phyloP scores from a whole-genome alignment of 345 rosid genomes.

The Hibiscus syriacus region DNA sequence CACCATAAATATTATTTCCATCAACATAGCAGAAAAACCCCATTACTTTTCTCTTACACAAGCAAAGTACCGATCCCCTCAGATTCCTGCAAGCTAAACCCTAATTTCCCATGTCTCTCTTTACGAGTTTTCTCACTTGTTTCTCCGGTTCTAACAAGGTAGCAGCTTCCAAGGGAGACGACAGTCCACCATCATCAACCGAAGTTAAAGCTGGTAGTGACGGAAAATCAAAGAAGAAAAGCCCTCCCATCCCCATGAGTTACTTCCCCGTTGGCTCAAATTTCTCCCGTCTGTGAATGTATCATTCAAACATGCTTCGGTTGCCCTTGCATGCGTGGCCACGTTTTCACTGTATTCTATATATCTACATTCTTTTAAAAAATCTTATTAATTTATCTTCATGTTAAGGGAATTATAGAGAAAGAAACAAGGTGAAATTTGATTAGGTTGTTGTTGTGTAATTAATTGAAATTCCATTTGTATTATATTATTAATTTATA shows the following conservation, averaged over 20 bases:
- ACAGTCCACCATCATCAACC: not conserved
- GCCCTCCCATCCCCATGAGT: not conserved
- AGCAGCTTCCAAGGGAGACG: not conserved
- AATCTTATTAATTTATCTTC: too few relatives aligned
- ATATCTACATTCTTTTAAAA: not conserved
- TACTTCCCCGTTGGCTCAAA: constrained; percentile 1
- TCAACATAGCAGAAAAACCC: not conserved
- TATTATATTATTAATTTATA: too few relatives aligned
- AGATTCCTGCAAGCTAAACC: not conserved
- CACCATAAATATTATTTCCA: not conserved
- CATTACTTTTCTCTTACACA: not conserved
- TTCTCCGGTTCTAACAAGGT: not conserved
- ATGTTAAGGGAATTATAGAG: too few relatives aligned
- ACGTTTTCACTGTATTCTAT: too few relatives aligned
- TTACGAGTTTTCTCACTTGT: not conserved
- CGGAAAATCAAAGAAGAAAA: not conserved
- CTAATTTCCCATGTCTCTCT: not conserved
- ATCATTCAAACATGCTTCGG: not conserved
- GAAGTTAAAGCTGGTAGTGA: not conserved
- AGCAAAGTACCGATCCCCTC: not conserved
- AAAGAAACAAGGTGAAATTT: too few relatives aligned
- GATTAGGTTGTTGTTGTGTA: too few relatives aligned
- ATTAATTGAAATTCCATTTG: too few relatives aligned
- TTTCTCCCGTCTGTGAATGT: not conserved
- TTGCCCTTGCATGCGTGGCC: not conserved